Conservation (phyloP, 768 basidiomycete genomes). For the Amanita polypyramis region DNA sequence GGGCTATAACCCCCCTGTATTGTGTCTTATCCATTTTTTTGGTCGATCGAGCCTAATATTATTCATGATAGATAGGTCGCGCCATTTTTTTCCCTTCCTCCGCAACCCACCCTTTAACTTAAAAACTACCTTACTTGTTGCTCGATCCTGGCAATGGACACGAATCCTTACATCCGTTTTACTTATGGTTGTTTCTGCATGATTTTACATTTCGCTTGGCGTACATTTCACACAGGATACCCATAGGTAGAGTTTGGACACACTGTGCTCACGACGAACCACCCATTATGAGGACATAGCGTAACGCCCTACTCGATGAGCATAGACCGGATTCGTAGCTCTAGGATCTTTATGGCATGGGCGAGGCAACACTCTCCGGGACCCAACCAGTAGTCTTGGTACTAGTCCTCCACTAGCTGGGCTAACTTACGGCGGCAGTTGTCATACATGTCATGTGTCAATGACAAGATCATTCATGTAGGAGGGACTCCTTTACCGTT, state of each 20-base stretch:
- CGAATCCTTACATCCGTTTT: neutral
- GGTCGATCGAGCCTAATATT: slow-evolving; percentile 3
- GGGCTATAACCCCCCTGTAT: slow-evolving; percentile 17
- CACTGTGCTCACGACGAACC: neutral
- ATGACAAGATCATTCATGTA: too few species aligned
- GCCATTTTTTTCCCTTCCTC: neutral
- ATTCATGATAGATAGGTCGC: neutral
- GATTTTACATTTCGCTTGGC: neutral
- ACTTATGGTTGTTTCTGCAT: neutral
- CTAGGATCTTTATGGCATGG: too few species aligned
- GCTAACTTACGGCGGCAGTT: too few species aligned
- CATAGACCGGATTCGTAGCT: too few species aligned
- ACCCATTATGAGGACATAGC: neutral
- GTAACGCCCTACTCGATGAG: too few species aligned
- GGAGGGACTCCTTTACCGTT: too few species aligned
- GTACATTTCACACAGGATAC: slow-evolving; percentile 6
- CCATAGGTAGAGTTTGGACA: neutral
- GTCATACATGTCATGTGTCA: too few species aligned
- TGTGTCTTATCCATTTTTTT: neutral
- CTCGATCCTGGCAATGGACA: neutral
- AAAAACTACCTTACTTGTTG: slow-evolving; percentile 4
- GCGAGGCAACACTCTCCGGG: too few species aligned
- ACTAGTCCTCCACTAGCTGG: too few species aligned
- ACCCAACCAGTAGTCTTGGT: too few species aligned
- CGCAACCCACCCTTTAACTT: neutral